phyloP scores from a whole-genome alignment of 768 basidiomycete species.

The Mycena amicta region DNA sequence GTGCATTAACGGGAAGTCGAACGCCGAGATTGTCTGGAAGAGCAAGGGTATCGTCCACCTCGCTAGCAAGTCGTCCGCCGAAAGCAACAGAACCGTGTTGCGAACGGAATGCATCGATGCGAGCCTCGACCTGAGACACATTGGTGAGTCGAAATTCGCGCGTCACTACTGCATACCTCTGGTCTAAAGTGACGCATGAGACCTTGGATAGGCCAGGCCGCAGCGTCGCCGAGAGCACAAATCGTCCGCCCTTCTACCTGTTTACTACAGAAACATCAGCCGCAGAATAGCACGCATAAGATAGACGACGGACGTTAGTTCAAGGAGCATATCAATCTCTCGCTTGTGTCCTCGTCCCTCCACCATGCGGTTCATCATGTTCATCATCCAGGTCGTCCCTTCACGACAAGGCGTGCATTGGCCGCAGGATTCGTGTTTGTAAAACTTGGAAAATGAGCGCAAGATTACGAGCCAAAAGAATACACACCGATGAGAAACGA shows the following conservation, averaged over 20 bases:
- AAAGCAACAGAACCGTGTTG: constrained; percentile 84
- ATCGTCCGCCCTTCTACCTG: constrained; percentile 97
- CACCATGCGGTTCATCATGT: constrained; percentile 98
- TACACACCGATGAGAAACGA: too few relatives aligned
- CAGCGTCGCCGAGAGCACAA: constrained; percentile 95
- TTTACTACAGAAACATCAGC: constrained; percentile 55
- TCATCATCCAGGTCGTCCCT: constrained; percentile 99
- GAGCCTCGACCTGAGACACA: constrained; percentile 77
- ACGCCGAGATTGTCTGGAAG: constrained; percentile 76
- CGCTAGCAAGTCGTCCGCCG: constrained; percentile 74
- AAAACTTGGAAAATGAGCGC: constrained; percentile 92
- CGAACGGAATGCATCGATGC: constrained; percentile 77
- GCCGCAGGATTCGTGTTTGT: constrained; percentile 98
- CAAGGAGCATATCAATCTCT: constrained; percentile 98
- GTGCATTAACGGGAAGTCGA: constrained; percentile 38
- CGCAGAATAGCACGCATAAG: constrained; percentile 4
- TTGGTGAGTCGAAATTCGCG: too few relatives aligned
- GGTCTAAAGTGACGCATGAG: constrained; percentile 98
- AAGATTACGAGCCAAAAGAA: too few relatives aligned
- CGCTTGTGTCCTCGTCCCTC: constrained; percentile 88
- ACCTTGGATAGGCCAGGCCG: constrained; percentile 98
- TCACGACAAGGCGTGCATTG: constrained; percentile 95
- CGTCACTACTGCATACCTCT: too few relatives aligned
- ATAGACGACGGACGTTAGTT: constrained; percentile 70
- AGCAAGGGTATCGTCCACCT: constrained; percentile 71